Evolutionary conservation across 495 filamentous ascomycete species (phyloP).

Genomic region (Xylaria sp.): DNA sequence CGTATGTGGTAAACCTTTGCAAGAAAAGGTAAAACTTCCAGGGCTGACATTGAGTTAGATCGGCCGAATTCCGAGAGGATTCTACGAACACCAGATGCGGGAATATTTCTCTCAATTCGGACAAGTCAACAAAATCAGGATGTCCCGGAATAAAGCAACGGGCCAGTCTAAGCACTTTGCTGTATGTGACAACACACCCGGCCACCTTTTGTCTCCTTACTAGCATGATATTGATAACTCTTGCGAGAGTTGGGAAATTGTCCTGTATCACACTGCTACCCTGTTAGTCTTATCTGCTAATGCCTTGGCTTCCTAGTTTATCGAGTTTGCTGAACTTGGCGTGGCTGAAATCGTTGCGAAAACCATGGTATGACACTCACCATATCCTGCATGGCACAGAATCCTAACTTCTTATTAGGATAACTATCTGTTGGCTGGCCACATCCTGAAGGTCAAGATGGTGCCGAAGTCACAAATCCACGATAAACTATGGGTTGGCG

Average conservation of each 20-base stretch:
- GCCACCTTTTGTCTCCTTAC: background rate
- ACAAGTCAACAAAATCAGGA: constrained; percentile 74
- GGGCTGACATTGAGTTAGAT: constrained; percentile 26
- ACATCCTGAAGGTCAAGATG: constrained; percentile 84
- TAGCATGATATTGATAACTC: background rate
- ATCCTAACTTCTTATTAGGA: constrained; percentile 47
- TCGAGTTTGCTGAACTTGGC: constrained; percentile 79
- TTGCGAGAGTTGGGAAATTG: background rate
- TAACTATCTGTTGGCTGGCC: constrained; percentile 94
- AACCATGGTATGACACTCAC: constrained; percentile 70
- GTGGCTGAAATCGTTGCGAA: constrained; percentile 88
- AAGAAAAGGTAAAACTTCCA: background rate
- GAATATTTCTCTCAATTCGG: constrained; percentile 97
- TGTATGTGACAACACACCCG: constrained; percentile 18
- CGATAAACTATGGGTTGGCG: constrained; percentile 82
- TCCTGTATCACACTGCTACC: too few species aligned
- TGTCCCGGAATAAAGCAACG: constrained; percentile 89
- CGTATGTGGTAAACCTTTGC: constrained; percentile 46
- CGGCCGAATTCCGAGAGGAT: constrained; percentile 59
- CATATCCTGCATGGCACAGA: background rate
- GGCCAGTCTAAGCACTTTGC: constrained; percentile 90
- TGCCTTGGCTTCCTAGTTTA: constrained; percentile 54
- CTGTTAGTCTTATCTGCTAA: constrained; percentile 6
- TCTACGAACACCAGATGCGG: constrained; percentile 96
- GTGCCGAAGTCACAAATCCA: constrained; percentile 80